Conservation (phyloP, 768 basidiomycete species). For the Antrodiella citrinella region DNA sequence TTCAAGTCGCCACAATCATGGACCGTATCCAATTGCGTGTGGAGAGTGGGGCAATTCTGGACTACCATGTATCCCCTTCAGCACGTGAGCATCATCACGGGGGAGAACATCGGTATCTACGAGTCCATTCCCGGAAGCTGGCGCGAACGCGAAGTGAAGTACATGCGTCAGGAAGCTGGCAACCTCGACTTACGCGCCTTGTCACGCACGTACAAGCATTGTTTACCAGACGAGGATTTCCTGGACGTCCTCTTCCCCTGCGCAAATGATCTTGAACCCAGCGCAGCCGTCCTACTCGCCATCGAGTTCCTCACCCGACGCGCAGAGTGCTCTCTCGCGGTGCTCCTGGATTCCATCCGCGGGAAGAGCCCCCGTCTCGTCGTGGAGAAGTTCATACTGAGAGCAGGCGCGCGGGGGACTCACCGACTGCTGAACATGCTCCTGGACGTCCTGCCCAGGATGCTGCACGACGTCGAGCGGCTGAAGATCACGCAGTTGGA, state of each 20-base stretch:
- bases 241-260: slow-evolving; percentile 1
- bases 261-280: not conserved
- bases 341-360: not conserved
- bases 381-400: slow-evolving; percentile 2
- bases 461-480: not conserved
- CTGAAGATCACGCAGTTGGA: not conserved
- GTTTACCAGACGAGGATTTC: slow-evolving; percentile 1
- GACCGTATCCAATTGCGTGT: not conserved
- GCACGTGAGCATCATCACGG: not conserved
- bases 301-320: slow-evolving; percentile 1
- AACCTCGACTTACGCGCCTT: not conserved
- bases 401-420: not conserved
- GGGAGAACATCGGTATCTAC: not conserved
- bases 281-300: not conserved
- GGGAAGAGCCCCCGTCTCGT: not conserved
- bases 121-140: not conserved
- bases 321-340: not conserved
- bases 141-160: slow-evolving; percentile 1
- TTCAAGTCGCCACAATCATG: slow-evolving; percentile 2
- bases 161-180: not conserved
- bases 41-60: not conserved
- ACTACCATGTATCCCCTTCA: not conserved
- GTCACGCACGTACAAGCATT: slow-evolving; percentile 1
- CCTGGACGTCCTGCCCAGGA: slow-evolving; percentile 1
- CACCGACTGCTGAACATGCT: slow-evolving; percentile 1